phyloP scores from a whole-genome alignment of 2,329 filamentous ascomycete genomes.

The Aureobasidium sp. region DNA sequence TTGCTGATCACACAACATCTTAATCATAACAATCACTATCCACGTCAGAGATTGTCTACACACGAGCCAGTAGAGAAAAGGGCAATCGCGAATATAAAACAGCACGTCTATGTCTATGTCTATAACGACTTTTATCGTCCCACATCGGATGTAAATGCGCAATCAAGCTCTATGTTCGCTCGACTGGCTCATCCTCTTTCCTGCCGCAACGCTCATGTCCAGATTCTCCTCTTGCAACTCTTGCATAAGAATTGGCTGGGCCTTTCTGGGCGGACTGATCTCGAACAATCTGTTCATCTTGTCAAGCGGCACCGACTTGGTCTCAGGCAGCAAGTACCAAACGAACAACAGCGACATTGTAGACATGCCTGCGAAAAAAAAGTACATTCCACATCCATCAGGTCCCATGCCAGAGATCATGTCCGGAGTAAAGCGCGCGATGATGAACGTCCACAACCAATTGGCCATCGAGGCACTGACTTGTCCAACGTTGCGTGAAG shows the following conservation, averaged over 20 bases:
- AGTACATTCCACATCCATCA: constrained; percentile 34
- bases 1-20: background rate
- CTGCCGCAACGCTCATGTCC: constrained; percentile 9
- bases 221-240: constrained; percentile 22
- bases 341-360: constrained; percentile 39
- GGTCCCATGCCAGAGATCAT: constrained; percentile 46
- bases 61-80: too few relatives aligned
- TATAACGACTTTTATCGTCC: too few relatives aligned
- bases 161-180: background rate
- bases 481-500: constrained; percentile 33
- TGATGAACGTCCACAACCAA: constrained; percentile 33
- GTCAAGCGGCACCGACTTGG: constrained; percentile 41
- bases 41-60: too few relatives aligned
- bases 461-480: constrained; percentile 29
- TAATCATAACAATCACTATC: background rate
- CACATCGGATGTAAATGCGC: too few relatives aligned
- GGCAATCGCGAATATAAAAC: too few relatives aligned
- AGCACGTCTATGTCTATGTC: too few relatives aligned
- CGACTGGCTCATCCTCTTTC: background rate
- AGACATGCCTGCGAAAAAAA: constrained; percentile 45
- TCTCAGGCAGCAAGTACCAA: constrained; percentile 39
- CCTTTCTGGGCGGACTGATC: constrained; percentile 35
- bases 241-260: constrained; percentile 35
- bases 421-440: constrained; percentile 33
- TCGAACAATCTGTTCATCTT: constrained; percentile 42